Percentiles rank a stretch among this genome's conserved stretches.
phyloP scores from a whole-genome alignment of 2,329 filamentous ascomycete genomes.

The Coleophoma crateriformis region DNA sequence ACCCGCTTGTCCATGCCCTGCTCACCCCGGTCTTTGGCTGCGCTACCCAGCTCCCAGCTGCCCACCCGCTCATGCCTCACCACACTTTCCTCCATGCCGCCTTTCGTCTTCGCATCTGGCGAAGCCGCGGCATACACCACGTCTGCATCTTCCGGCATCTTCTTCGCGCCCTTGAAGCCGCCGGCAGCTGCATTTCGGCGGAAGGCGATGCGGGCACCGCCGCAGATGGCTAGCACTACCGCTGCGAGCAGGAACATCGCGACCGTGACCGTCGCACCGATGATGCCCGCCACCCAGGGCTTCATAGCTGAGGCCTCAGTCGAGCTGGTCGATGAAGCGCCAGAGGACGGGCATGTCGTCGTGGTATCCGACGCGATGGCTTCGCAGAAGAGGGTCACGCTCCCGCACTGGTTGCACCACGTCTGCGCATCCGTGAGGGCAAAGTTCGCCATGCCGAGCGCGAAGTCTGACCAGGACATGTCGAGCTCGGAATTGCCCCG shows the following conservation, averaged over 20 bases:
- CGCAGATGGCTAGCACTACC: conserved; percentile 12
- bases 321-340: not conserved
- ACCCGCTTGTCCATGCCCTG: conserved; percentile 7
- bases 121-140: conserved; percentile 2
- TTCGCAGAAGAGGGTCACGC: conserved; percentile 19
- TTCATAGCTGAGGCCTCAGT: not conserved
- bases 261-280: conserved; percentile 22
- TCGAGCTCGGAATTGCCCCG: conserved; percentile 17
- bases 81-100: conserved; percentile 13
- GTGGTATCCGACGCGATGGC: conserved; percentile 8
- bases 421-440: conserved; percentile 11
- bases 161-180: conserved; percentile 26
- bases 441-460: conserved; percentile 15
- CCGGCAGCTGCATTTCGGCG: conserved; percentile 11
- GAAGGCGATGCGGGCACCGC: conserved; percentile 9
- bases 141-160: conserved; percentile 23
- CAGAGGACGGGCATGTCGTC: not conserved
- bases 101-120: conserved; percentile 7
- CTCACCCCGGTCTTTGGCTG: conserved; percentile 8
- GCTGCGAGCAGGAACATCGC: conserved; percentile 8
- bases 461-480: conserved; percentile 24
- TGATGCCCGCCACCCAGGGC: conserved; percentile 19
- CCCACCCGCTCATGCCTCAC: conserved; percentile 24
- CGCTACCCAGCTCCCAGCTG: conserved; percentile 26
- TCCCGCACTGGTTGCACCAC: conserved; percentile 22